Evolutionary conservation across 2,329 filamentous ascomycete genomes (phyloP).

Genomic region (Calonectria henricotiae): DNA sequence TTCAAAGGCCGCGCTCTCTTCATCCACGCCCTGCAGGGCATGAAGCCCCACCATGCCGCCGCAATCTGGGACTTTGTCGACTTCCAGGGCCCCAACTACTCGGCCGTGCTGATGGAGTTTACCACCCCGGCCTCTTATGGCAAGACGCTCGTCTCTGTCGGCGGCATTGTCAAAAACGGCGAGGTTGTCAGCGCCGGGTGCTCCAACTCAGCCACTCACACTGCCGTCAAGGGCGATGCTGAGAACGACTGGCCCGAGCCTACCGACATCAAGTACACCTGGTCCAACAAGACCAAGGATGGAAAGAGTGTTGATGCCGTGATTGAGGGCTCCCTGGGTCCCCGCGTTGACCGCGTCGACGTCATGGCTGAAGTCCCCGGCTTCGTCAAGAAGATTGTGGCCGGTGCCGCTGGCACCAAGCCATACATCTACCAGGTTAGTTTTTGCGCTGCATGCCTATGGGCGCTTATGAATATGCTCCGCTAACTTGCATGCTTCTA

Average conservation of each 20-base stretch:
- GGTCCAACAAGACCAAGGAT: slow-evolving; percentile 85
- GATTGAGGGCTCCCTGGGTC: slow-evolving; percentile 79
- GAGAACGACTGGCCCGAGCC: slow-evolving; percentile 94
- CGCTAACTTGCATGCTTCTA: slow-evolving; percentile 58
- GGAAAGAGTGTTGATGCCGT: slow-evolving; percentile 80
- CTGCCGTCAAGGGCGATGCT: slow-evolving; percentile 78
- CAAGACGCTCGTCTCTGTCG: slow-evolving; percentile 85
- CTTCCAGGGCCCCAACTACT: slow-evolving; percentile 90
- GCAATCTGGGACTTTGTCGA: slow-evolving; percentile 94
- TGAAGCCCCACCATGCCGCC: slow-evolving; percentile 98
- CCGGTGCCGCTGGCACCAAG: slow-evolving; percentile 89
- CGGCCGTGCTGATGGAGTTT: slow-evolving; percentile 95
- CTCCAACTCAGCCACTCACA: slow-evolving; percentile 78
- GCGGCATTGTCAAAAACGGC: slow-evolving; percentile 85
- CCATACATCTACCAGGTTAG: slow-evolving; percentile 97
- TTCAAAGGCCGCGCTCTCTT: slow-evolving; percentile 87
- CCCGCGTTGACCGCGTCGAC: slow-evolving; percentile 84
- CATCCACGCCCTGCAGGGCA: slow-evolving; percentile 91
- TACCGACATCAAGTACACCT: slow-evolving; percentile 80
- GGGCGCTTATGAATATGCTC: slow-evolving; percentile 33
- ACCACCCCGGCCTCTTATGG: slow-evolving; percentile 95
- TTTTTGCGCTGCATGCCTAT: slow-evolving; percentile 34
- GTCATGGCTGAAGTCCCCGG: slow-evolving; percentile 97
- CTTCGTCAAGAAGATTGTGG: slow-evolving; percentile 95
- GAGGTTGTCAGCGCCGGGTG: slow-evolving; percentile 84